Conservation (phyloP, 192 early-diverging fungal species). For the Diversispora epigaea region DNA sequence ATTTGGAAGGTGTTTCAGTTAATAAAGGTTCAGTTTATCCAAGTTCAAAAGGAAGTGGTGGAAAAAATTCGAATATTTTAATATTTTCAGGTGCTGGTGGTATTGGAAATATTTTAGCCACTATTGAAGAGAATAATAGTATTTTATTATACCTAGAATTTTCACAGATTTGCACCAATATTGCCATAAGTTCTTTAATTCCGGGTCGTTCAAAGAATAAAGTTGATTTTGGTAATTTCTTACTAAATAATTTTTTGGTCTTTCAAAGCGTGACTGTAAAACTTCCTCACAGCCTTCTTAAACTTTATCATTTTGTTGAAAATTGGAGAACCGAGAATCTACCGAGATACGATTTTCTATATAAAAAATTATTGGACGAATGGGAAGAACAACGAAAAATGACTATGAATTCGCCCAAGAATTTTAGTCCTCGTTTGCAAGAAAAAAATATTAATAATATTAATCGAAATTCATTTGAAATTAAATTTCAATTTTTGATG, state of each 20-base stretch:
- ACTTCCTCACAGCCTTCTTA: constrained; percentile 66
- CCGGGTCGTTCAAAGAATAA: constrained; percentile 38
- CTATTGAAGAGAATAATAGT: constrained; percentile 39
- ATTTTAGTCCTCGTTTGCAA: neutral
- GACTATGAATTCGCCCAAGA: constrained; percentile 3
- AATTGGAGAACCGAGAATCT: constrained; percentile 71
- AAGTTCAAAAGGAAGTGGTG: constrained; percentile 33
- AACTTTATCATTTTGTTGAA: constrained; percentile 72
- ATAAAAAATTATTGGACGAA: constrained; percentile 68
- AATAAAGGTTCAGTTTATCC: constrained; percentile 40
- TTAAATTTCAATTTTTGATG: constrained; percentile 62
- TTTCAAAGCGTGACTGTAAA: constrained; percentile 48
- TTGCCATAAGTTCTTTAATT: constrained; percentile 43
- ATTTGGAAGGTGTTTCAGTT: constrained; percentile 40
- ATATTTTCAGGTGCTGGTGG: constrained; percentile 43
- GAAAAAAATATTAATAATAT: neutral
- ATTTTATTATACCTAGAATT: constrained; percentile 48
- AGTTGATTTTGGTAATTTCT: constrained; percentile 33
- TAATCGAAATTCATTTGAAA: constrained; percentile 42
- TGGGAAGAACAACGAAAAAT: constrained; percentile 56
- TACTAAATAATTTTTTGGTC: constrained; percentile 49
- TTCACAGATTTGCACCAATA: constrained; percentile 44
- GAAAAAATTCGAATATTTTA: constrained; percentile 36
- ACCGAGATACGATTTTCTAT: constrained; percentile 64
- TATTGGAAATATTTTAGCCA: constrained; percentile 42